Evolutionary conservation across 106 monocot genomes (phyloP).

Genomic region (Dendrobium nobile): DNA sequence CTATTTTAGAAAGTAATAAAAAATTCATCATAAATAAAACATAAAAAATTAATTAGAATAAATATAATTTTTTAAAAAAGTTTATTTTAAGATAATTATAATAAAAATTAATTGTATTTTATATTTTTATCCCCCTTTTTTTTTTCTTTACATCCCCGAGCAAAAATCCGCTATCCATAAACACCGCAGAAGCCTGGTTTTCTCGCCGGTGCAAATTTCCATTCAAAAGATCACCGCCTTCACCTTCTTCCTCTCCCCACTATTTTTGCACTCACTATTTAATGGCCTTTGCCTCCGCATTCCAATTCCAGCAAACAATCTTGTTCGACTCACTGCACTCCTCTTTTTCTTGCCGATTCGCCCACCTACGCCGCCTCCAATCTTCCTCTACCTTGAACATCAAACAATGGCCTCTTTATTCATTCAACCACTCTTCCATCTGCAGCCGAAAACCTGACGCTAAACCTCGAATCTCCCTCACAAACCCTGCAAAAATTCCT

Average conservation of each 20-base stretch:
- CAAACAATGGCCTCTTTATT: conserved; percentile 4
- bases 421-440: not conserved
- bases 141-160: too few relatives aligned
- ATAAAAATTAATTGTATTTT: too few relatives aligned
- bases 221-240: not conserved
- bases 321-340: conserved; percentile 31
- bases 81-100: too few relatives aligned
- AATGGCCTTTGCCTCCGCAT: conserved; percentile 24
- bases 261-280: not conserved
- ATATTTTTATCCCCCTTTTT: too few relatives aligned
- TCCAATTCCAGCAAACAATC: conserved; percentile 26
- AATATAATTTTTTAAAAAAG: too few relatives aligned
- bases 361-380: conserved; percentile 9
- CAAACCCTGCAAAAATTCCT: not conserved
- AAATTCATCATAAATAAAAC: too few relatives aligned
- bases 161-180: too few relatives aligned
- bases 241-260: not conserved
- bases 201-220: not conserved
- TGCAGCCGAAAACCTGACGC: conserved; percentile 11
- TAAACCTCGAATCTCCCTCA: not conserved
- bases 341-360: conserved; percentile 9
- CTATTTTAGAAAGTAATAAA: too few relatives aligned
- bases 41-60: too few relatives aligned
- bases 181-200: not conserved
- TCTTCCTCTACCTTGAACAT: conserved; percentile 8